Percentiles rank a stretch among this genome's conserved stretches.
Evolutionary conservation across 306 rosid species (phyloP).

Genomic region (Hippophae rhamnoides): DNA sequence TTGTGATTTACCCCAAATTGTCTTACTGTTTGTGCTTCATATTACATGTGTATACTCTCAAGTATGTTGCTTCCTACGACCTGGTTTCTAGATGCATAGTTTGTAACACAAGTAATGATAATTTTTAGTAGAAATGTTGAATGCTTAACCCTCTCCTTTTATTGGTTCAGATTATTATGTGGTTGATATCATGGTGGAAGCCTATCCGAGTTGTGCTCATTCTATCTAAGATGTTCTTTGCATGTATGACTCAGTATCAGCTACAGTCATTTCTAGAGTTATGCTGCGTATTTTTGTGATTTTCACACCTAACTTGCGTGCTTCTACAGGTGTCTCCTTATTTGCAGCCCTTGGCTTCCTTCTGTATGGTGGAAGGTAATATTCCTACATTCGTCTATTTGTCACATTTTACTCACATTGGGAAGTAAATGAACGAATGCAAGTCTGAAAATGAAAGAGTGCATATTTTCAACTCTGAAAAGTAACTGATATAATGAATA

Average conservation of each 20-base stretch:
- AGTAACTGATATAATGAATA: too few relatives aligned
- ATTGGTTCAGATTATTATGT: conserved; percentile 58
- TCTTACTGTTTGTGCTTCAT: too few relatives aligned
- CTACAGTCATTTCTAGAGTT: neutral
- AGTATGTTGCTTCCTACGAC: too few relatives aligned
- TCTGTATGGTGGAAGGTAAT: conserved; percentile 95
- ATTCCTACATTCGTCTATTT: conserved; percentile 16
- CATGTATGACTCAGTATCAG: conserved; percentile 37
- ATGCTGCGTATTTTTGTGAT: conserved; percentile 5
- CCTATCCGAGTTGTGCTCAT: conserved; percentile 45
- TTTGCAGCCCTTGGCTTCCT: conserved; percentile 97
- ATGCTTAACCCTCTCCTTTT: conserved; percentile 3
- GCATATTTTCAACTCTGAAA: too few relatives aligned
- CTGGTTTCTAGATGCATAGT: neutral
- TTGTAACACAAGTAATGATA: neutral
- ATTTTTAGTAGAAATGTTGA: neutral
- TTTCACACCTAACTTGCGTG: conserved; percentile 17
- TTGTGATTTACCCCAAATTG: too few relatives aligned
- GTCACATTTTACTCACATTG: conserved; percentile 7
- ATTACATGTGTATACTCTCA: too few relatives aligned
- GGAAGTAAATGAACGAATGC: conserved; percentile 8
- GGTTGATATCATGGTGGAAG: conserved; percentile 92
- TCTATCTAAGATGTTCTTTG: conserved; percentile 86
- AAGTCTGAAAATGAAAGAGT: conserved; percentile 5
- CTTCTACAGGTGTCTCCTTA: conserved; percentile 70